phyloP scores from a whole-genome alignment of 768 basidiomycete species.

The Clavulina sp. region DNA sequence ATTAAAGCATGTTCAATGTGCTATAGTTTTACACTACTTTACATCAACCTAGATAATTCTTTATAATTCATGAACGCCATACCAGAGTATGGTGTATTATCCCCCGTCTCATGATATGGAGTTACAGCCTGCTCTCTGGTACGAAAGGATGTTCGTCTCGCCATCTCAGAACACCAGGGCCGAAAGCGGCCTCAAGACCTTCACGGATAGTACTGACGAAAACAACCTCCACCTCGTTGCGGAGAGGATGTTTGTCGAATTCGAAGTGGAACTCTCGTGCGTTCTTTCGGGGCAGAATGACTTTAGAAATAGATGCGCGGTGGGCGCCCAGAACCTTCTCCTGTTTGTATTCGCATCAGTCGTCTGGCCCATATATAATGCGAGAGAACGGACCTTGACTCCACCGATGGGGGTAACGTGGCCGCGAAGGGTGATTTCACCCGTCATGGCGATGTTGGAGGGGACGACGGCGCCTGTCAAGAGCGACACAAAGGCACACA shows the following conservation, averaged over 20 bases:
- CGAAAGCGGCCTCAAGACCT: conserved; percentile 70
- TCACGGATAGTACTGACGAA: conserved; percentile 68
- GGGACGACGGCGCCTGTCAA: conserved; percentile 61
- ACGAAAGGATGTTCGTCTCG: background rate
- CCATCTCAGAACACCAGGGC: conserved; percentile 17
- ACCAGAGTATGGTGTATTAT: too few species aligned
- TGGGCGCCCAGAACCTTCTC: conserved; percentile 64
- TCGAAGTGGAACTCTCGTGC: conserved; percentile 79
- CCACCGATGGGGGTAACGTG: conserved; percentile 74
- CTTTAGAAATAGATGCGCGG: conserved; percentile 63
- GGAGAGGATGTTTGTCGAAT: conserved; percentile 45
- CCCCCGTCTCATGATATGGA: too few species aligned
- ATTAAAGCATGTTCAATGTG: too few species aligned
- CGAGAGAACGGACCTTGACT: conserved; percentile 37
- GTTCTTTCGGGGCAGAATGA: conserved; percentile 74
- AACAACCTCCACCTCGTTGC: conserved; percentile 59
- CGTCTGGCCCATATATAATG: too few species aligned
- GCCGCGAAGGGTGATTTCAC: conserved; percentile 79
- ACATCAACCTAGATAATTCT: too few species aligned
- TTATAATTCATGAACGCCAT: too few species aligned
- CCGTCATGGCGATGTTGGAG: conserved; percentile 70
- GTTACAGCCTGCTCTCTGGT: background rate
- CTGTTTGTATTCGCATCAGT: background rate
- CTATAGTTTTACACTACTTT: too few species aligned
- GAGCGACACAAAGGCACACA: conserved; percentile 74